Evolutionary conservation across 1,284 basidiomycete genomes (phyloP).

Genomic region (Vanrija humicola): DNA sequence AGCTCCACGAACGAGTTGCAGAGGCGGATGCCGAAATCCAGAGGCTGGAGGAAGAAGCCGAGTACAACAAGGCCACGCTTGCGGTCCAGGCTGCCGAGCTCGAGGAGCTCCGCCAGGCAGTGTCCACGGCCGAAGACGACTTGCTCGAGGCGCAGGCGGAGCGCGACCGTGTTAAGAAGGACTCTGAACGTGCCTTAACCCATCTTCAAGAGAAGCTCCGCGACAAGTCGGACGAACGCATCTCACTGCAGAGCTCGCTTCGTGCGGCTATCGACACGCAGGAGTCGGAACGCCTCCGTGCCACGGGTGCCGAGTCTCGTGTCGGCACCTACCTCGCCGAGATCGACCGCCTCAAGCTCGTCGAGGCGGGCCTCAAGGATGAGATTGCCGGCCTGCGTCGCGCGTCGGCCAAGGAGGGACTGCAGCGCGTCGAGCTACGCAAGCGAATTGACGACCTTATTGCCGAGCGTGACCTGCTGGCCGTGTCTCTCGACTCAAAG

Average conservation of each 20-base stretch:
- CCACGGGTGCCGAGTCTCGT: slow-evolving; percentile 4
- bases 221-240: no score
- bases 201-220: background rate
- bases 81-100: slow-evolving; percentile 56
- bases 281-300: slow-evolving; percentile 6
- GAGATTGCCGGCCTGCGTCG: slow-evolving; percentile 10
- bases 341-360: slow-evolving; percentile 28
- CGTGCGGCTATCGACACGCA: background rate
- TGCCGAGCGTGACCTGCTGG: background rate
- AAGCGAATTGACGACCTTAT: background rate
- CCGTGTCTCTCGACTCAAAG: background rate
- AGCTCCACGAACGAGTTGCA: background rate
- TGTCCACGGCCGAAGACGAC: slow-evolving; percentile 61
- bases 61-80: background rate
- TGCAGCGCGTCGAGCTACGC: background rate
- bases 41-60: background rate
- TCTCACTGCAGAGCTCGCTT: background rate
- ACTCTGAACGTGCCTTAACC: background rate
- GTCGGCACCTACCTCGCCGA: slow-evolving; percentile 21
- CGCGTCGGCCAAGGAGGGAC: background rate
- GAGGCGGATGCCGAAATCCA: background rate
- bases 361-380: slow-evolving; percentile 22
- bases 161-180: slow-evolving; percentile 52
- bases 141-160: slow-evolving; percentile 58
- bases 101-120: slow-evolving; percentile 53